Evolutionary conservation across 1,284 basidiomycete species (phyloP), one percentile per base, ranked within the genome.

Genomic region (Austroboletus olivaceoglutinosus): DNA sequence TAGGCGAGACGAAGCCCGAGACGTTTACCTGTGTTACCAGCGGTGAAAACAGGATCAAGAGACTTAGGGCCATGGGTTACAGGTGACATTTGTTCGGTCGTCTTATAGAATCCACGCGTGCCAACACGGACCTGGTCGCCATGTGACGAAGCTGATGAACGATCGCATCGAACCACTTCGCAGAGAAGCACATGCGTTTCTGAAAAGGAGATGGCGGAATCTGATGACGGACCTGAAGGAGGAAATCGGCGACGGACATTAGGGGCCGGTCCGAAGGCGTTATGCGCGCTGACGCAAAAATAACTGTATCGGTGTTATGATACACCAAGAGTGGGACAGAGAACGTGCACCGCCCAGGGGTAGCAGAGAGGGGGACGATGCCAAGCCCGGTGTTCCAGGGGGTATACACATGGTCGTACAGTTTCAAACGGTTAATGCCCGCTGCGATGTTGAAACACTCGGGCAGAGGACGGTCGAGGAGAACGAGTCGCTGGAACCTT

Each of bases 401-500:
- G n/a, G n/a, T n/a, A n/a, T n/a, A n/a, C n/a, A n/a, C n/a, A n/a
- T n/a, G n/a, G n/a, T n/a, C n/a, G n/a, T n/a, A n/a, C n/a, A n/a
- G n/a, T n/a, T n/a, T n/a, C n/a, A n/a, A n/a, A n/a, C n/a, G n/a
- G n/a, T n/a, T n/a, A n/a, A n/a, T n/a, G n/a, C n/a, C n/a, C n/a
- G n/a, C n/a, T n/a, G n/a, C n/a, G n/a, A n/a, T n/a, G 9, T 25
- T 25, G 25, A 25, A 25, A 41, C 16, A n/a, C n/a, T n/a, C n/a
- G n/a, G n/a, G n/a, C n/a, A n/a, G n/a, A 9, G 13, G 4, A 27
- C 31, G 4, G 8, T 33, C 16, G 31, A 11, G 1, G 12, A 33
- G 31, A 33, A 16, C 11, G 6, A 16, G 7, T 1, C 12, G 16
- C 13, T 33, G 3, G 42, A 47, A 59, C 61, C 56, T 61, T 63